These are phyloP conservation scores for Lactifluus hygrophoroides DNA, from an alignment of 768 basidiomycete genomes.

Conservation along the genomic window DNA sequence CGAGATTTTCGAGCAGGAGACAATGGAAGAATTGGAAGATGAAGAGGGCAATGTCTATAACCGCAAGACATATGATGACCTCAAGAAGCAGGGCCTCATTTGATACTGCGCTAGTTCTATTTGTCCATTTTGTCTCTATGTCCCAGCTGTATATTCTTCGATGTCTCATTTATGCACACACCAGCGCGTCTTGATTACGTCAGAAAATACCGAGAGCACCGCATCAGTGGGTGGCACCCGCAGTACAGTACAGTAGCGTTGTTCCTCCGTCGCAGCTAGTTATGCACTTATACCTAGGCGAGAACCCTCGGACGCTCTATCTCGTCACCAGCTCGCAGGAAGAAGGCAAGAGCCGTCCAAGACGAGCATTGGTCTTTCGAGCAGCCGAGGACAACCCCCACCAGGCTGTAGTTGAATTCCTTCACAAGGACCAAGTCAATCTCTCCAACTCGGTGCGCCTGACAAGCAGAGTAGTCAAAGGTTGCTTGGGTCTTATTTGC, in stretches of 20 bases:
- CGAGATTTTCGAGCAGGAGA: constrained; percentile 88
- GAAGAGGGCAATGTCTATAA: constrained; percentile 98
- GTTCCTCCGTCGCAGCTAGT: too few relatives aligned
- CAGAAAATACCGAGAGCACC: background rate
- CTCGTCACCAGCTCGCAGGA: constrained; percentile 65
- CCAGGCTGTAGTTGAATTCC: constrained; percentile 82
- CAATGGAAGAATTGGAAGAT: constrained; percentile 97
- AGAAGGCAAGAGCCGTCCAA: constrained; percentile 51
- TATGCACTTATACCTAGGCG: constrained; percentile 73
- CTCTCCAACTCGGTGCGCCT: constrained; percentile 53
- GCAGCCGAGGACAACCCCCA: constrained; percentile 40
- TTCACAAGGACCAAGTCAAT: constrained; percentile 66
- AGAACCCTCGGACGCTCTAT: constrained; percentile 60
- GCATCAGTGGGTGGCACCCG: too few relatives aligned
- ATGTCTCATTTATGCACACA: too few relatives aligned
- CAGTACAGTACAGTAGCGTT: too few relatives aligned
- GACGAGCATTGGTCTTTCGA: constrained; percentile 63
- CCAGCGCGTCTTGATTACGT: background rate
- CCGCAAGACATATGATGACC: constrained; percentile 93
- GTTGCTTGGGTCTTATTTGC: constrained; percentile 76
- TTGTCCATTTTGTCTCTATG: background rate
- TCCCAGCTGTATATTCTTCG: background rate
- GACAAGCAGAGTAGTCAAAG: constrained; percentile 66
- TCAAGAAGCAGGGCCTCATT: constrained; percentile 92
- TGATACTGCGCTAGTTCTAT: constrained; percentile 23